Percentiles rank a stretch among this genome's conserved stretches.
Conservation (phyloP, 345 rosid genomes). For the Populus pruinosa region DNA sequence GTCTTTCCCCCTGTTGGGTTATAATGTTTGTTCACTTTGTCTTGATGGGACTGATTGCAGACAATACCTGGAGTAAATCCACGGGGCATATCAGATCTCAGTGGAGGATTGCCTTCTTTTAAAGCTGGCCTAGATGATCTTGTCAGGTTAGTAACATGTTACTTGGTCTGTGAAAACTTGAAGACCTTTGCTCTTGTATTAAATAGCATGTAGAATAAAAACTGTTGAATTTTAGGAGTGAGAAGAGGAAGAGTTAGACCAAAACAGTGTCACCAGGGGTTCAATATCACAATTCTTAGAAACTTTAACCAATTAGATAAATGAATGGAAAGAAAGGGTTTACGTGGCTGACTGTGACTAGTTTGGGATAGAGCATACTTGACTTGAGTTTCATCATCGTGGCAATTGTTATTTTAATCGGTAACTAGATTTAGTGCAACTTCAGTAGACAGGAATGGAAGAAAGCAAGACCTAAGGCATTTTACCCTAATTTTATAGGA, state of each 20-base stretch:
- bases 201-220: background rate
- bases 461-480: background rate
- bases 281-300: background rate
- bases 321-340: background rate
- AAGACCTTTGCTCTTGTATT: background rate
- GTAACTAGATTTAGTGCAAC: background rate
- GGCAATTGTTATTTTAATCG: background rate
- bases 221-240: background rate
- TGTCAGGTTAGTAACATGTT: slow-evolving; percentile 54
- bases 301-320: background rate
- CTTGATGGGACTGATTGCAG: slow-evolving; percentile 31
- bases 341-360: background rate
- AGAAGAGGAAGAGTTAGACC: background rate
- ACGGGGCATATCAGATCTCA: slow-evolving; percentile 43
- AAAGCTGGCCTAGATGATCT: slow-evolving; percentile 59
- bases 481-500: background rate
- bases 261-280: background rate
- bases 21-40: background rate
- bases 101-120: slow-evolving; percentile 51
- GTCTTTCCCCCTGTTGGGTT: background rate
- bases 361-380: background rate
- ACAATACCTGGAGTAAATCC: slow-evolving; percentile 35
- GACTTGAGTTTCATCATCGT: background rate
- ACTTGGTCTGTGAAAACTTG: background rate
- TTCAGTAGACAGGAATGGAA: background rate